Evolutionary conservation across 441 rosid species (phyloP).

Genomic region (Erodium moschatum): DNA sequence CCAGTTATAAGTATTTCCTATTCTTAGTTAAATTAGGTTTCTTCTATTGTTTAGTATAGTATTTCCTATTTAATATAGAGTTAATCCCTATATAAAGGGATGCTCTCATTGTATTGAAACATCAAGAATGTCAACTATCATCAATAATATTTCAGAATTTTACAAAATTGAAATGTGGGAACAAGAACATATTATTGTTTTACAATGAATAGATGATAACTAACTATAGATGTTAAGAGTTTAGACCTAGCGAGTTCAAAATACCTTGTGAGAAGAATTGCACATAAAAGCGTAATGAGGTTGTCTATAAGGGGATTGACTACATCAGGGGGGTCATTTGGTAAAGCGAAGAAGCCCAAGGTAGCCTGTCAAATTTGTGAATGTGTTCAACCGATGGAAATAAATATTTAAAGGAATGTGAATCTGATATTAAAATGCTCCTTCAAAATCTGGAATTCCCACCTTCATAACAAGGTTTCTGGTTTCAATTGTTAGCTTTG

Average conservation of each 20-base stretch:
- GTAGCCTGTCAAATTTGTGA: slow-evolving; percentile 64
- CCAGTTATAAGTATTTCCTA: no score
- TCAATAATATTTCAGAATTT: no score
- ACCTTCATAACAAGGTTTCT: slow-evolving; percentile 97
- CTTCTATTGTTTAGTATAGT: no score
- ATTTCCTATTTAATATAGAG: no score
- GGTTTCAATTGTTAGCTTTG: slow-evolving; percentile 84
- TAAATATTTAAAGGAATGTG: background rate
- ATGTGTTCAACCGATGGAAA: slow-evolving; percentile 12
- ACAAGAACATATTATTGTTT: slow-evolving; percentile 14
- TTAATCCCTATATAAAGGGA: no score
- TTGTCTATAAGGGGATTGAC: slow-evolving; percentile 83
- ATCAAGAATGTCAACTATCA: no score
- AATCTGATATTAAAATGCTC: background rate
- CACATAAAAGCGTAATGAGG: slow-evolving; percentile 90
- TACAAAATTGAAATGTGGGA: background rate
- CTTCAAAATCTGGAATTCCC: slow-evolving; percentile 19
- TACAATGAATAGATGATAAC: slow-evolving; percentile 11
- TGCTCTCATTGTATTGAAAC: no score
- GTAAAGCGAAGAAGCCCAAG: slow-evolving; percentile 89
- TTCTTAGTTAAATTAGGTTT: no score
- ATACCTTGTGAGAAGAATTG: slow-evolving; percentile 97
- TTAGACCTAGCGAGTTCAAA: slow-evolving; percentile 17
- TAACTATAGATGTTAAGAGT: slow-evolving; percentile 12
- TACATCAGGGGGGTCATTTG: slow-evolving; percentile 85